phyloP scores from a whole-genome alignment of 164 flowering plant genomes.

The Nymphaea colorata region DNA sequence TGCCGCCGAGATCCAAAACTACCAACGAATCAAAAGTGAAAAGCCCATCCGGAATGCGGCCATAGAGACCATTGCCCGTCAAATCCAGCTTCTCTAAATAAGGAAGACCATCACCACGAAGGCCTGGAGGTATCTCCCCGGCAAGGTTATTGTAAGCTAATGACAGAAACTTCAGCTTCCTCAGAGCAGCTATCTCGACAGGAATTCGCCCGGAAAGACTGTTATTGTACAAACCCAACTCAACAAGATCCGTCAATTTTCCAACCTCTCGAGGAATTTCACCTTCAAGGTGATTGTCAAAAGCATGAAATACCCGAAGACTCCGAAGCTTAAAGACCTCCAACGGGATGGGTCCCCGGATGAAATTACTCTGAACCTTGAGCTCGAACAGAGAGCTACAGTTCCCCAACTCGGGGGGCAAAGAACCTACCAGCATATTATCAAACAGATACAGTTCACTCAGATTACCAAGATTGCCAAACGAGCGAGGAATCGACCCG shows the following conservation, averaged over 20 bases:
- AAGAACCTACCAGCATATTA: slow-evolving; percentile 7
- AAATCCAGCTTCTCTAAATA: slow-evolving; percentile 6
- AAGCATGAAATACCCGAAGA: slow-evolving; percentile 2
- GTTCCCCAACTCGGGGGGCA: slow-evolving; percentile 9
- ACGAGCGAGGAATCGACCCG: slow-evolving; percentile 5
- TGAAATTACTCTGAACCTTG: slow-evolving; percentile 1
- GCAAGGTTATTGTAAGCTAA: slow-evolving; percentile 8
- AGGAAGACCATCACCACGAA: slow-evolving; percentile 2
- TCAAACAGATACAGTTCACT: slow-evolving; percentile 1
- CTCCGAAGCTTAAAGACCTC: slow-evolving; percentile 5
- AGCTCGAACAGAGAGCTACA: slow-evolving; percentile 4
- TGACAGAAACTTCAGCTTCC: slow-evolving; percentile 6
- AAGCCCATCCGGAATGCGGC: slow-evolving; percentile 5
- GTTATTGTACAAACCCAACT: slow-evolving; percentile 10
- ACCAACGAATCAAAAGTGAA: slow-evolving; percentile 1
- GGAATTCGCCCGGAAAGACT: slow-evolving; percentile 6
- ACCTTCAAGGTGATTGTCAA: slow-evolving; percentile 4
- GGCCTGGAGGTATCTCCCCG: slow-evolving; percentile 6
- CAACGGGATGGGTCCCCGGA: slow-evolving; percentile 5
- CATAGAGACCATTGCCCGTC: slow-evolving; percentile 7
- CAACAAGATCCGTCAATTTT: slow-evolving; percentile 3
- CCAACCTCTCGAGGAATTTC: slow-evolving; percentile 7
- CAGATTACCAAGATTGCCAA: slow-evolving; percentile 1
- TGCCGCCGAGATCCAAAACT: slow-evolving; percentile 8
- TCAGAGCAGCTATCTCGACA: slow-evolving; percentile 2